Base-by-base conservation (phyloP, 2,329 filamentous ascomycete species). In the Neurospora crassa region DNA sequence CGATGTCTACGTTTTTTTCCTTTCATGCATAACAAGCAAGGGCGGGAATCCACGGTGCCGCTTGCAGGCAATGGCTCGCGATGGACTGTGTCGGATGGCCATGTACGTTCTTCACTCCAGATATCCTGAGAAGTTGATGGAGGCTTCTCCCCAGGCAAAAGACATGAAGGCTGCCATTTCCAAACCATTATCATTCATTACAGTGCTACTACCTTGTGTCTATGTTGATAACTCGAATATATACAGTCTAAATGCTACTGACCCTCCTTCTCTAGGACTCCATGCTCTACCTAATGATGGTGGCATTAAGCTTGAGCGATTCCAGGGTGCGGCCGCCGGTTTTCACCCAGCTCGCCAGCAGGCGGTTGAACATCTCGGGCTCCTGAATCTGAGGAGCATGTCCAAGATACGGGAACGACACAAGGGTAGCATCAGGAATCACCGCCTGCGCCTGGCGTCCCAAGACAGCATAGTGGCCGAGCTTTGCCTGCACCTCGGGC, bases 351-450 rank as follows among this genome's bases (percentile, higher is more conserved):
- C 74, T 78, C 3, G 86, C 74, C 71, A 87, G 71, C 5, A 81
- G 81, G n/a, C 77, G 72, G 75, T 87, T 83, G 72, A 86, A 87
- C 43, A 74, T 77, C 2, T 80, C 80, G 0, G 85, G 84, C 37
- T 82, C 82, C 72, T 86, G 85, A 70, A 87, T 84, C 74, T 87
- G 86, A 16, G 86, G 85, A 43, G 85, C 81, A 72, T 88, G 86
- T 1, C 86, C 86, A 45, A 86, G 74, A 37, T 82, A 80, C 0
- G 81, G 77, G 73, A 87, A 87, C 67, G 82, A 81, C 45, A 86
- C 76, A 69, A 87, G 77, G 10, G 82, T 80, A 42, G 79, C 80
- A 45, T 83, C 79, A 0, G 82, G 82, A 53, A 87, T 84, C 72
- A 80, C 78, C 0, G 76, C 79, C 8, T 81, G 81, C 0, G 70